Base-by-base conservation (phyloP, 306 rosid genomes). In the Quercus gilva region DNA sequence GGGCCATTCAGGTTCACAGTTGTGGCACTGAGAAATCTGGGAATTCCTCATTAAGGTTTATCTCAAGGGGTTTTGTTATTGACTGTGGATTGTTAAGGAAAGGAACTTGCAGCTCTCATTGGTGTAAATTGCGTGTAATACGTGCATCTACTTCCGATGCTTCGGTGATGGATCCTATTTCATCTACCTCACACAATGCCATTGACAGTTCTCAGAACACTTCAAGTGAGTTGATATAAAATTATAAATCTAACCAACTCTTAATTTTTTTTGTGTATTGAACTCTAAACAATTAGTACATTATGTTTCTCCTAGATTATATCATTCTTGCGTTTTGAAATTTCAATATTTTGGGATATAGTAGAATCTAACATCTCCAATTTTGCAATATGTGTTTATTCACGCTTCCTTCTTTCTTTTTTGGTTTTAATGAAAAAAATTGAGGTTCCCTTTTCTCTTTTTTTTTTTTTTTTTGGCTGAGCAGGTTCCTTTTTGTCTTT, bases 91-190 rank as follows among this genome's bases (percentile, higher is more conserved):
- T 91, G 59, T 83, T 81, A 13, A 83, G 78, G 78, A 81, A 83
- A 49, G 87, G 84, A 83, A 78, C 79, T 74, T 69, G 49, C 41
- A 58, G 5, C 78, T 73, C 79, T n/a, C 43, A 80, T 55, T 59
- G 3, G 65, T 84, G 88, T 73, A 87, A 57, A 31, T 14, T 78
- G 19, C 28, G 82, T 18, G 86, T 69, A 26, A 80, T 86, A 85
- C 91, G 74, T 86, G 88, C 94, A 58, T 89, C 90, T 1, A 83
- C 85, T 80, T 89, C 96, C 60, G 94, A 89, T 60, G 78, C 87
- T 53, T 82, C 98, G 13, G 90, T 93, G 85, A 86, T 75, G 71
- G 98, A 96, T 87, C 92, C 86, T 15, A 90, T 86, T 61, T 72
- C 77, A 29, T 86, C 89, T 35, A 92, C 97, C 58, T 84, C 96